Evolutionary conservation across 306 rosid species (phyloP).

Genomic region (Adenanthera pavonina): DNA sequence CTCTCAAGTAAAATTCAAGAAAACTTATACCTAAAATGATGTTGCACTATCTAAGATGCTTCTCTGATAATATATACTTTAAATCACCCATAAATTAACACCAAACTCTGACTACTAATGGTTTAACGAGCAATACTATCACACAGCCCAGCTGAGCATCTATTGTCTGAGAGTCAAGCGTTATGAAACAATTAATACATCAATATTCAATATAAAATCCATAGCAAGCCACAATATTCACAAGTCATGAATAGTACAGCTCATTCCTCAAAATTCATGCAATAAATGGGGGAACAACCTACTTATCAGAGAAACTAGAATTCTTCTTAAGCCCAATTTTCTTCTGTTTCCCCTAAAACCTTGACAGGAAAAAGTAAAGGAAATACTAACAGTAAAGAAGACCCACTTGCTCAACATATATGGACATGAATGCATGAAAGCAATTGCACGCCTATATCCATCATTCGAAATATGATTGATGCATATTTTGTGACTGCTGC

Average conservation of each 20-base stretch:
- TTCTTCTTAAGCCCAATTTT: background rate
- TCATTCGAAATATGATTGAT: background rate
- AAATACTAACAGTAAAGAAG: background rate
- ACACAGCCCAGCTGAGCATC: background rate
- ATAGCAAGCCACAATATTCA: no score
- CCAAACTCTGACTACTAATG: background rate
- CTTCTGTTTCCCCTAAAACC: background rate
- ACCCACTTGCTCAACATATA: conserved; percentile 5
- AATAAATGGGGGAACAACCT: background rate
- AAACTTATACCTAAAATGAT: background rate
- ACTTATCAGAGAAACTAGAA: background rate
- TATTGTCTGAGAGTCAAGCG: background rate
- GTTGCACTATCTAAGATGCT: background rate
- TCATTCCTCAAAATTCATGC: no score
- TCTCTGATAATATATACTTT: background rate
- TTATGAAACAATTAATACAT: no score
- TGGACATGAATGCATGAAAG: background rate
- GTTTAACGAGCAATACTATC: background rate
- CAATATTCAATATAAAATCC: no score
- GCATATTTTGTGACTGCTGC: conserved; percentile 1
- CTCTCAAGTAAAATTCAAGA: conserved; percentile 12
- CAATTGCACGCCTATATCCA: background rate
- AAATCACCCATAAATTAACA: conserved; percentile 4
- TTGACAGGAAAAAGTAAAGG: background rate
- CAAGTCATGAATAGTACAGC: no score